Base-by-base conservation (phyloP, 306 rosid genomes). In the Lathyrus tuberosus region DNA sequence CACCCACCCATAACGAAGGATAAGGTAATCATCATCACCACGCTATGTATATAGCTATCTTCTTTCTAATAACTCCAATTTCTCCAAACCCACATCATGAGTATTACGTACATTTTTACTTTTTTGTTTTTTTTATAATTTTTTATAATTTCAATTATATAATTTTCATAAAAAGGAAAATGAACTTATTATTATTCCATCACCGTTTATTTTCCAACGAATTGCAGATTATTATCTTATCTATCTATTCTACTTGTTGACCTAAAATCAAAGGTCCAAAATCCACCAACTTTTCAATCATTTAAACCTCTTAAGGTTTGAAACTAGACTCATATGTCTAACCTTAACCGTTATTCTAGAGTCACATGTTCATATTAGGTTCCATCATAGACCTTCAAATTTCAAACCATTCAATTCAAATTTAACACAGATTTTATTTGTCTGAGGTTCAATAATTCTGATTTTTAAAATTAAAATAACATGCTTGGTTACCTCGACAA, bases 331-430 rank as follows among this genome's bases (percentile, higher is more conserved):
- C 26, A 7, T 48, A 7, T 15, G 20, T 47, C 54, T 48, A 15
- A 48, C 5, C 13, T 51, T 17, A 51, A 9, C 58, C 30, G 30
- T 35, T 35, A 35, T 35, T 35, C 40, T 35, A 6, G 40, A 53
- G 38, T 74, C 67, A 33, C 75, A 57, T 46, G 64, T 69, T 58
- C 68, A 18, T 71, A 69, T 69, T 70, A 33, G 46, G 69, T 79
- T 70, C 80, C 12, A 79, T 54, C 14, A 47, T 60, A 64, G 65
- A 22, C 62, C 82, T 70, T 76, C 67, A 61, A 74, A 69, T 38
- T 52, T 24, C 57, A 17, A 17, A 49, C 8, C 56, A 43, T 43
- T 43, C 7, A 4, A 43, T 43, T 43, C 16, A 43, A 43, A 12
- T 42, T 42, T 42, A 42, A 11, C 47, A 12, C 15, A 33, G 8